phyloP scores from a whole-genome alignment of 2,329 filamentous ascomycete genomes.

The Ophiostoma quercus region DNA sequence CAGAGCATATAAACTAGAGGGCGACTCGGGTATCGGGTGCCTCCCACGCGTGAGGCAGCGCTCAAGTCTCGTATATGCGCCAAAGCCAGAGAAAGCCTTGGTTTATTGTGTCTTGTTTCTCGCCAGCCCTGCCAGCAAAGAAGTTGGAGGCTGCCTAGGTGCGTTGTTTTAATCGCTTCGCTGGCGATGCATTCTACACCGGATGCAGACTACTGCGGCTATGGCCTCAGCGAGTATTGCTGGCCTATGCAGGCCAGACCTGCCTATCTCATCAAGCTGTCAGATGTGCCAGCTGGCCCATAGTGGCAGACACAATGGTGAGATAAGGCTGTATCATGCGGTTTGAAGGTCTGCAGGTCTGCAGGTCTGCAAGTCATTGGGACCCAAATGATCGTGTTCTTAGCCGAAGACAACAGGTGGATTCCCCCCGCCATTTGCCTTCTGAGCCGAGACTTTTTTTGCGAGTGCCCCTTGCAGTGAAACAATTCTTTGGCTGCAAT shows the following conservation, averaged over 20 bases:
- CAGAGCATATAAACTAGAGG: background rate
- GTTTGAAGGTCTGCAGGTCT: background rate
- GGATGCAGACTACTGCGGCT: background rate
- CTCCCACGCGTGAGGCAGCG: background rate
- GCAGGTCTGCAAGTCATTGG: background rate
- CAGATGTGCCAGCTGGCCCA: background rate
- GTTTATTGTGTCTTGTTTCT: background rate
- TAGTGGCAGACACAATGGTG: background rate
- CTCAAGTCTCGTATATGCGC: constrained; percentile 9
- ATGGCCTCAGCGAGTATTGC: background rate
- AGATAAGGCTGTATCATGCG: background rate
- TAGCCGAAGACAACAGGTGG: background rate
- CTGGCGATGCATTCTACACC: constrained; percentile 12
- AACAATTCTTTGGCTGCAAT: background rate
- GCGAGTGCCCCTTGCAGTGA: constrained; percentile 1
- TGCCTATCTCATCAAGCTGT: background rate
- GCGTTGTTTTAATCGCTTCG: constrained; percentile 2
- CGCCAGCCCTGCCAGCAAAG: constrained; percentile 20
- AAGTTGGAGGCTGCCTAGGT: background rate
- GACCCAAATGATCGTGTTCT: background rate
- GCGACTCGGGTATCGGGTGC: background rate
- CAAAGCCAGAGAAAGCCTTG: constrained; percentile 1
- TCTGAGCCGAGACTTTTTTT: background rate
- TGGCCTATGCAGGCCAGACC: background rate
- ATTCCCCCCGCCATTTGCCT: background rate